Evolutionary conservation across 257 asterid genomes (phyloP).

Genomic region (Misopates orontium): DNA sequence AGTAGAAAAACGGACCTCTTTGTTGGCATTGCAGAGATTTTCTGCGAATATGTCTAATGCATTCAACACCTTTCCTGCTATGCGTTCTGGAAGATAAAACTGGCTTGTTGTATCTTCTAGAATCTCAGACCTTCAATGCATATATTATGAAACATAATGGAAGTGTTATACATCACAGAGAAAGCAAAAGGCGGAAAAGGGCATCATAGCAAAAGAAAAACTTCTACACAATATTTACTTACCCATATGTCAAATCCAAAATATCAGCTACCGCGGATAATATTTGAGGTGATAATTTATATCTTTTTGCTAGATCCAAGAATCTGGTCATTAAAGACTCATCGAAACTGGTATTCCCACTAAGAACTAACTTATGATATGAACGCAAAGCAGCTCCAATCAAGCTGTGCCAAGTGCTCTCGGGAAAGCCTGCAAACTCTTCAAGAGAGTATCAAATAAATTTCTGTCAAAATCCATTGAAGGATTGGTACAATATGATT

Average conservation of each 20-base stretch:
- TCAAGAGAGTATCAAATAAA: conserved; percentile 23
- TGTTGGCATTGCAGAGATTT: conserved; percentile 65
- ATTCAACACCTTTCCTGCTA: conserved; percentile 42
- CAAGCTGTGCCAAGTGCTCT: conserved; percentile 59
- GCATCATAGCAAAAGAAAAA: conserved; percentile 16
- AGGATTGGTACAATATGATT: conserved; percentile 19
- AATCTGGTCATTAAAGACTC: conserved; percentile 48
- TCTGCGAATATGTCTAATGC: conserved; percentile 58
- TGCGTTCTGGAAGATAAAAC: conserved; percentile 50
- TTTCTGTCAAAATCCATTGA: conserved; percentile 9
- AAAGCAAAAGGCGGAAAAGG: conserved; percentile 18
- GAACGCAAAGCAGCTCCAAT: conserved; percentile 75
- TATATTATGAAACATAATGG: conserved; percentile 23
- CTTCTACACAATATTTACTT: conserved; percentile 21
- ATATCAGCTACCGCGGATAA: conserved; percentile 77
- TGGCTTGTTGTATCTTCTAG: conserved; percentile 38
- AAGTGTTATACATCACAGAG: conserved; percentile 9
- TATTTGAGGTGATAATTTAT: conserved; percentile 64
- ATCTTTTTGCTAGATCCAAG: conserved; percentile 68
- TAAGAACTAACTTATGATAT: conserved; percentile 45
- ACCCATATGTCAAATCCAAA: conserved; percentile 68
- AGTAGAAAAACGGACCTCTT: conserved; percentile 70
- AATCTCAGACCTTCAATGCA: conserved; percentile 45
- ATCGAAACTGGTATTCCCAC: conserved; percentile 37
- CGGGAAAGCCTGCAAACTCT: conserved; percentile 45